phyloP scores from a whole-genome alignment of 768 basidiomycete genomes.

The Lactarius evosmus region DNA sequence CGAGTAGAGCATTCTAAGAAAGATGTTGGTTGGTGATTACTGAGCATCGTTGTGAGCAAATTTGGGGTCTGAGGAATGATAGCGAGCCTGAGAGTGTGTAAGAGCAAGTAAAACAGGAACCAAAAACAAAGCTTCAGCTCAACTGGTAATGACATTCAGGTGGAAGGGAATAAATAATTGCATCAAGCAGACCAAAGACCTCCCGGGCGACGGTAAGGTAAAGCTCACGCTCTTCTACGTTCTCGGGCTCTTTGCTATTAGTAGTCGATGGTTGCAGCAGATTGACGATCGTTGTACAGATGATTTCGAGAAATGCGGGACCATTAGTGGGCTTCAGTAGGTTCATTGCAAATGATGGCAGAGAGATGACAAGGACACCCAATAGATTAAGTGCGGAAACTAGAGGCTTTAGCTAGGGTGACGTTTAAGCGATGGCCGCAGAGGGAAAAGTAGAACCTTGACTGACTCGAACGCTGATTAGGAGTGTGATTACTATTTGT shows the following conservation, averaged over 20 bases:
- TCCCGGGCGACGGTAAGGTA: conserved; percentile 17
- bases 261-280: conserved; percentile 17
- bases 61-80: conserved; percentile 40
- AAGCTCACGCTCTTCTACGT: background rate
- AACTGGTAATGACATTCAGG: conserved; percentile 18
- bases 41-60: conserved; percentile 48
- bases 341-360: conserved; percentile 19
- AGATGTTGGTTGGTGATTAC: conserved; percentile 49
- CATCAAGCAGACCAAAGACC: conserved; percentile 20
- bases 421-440: background rate
- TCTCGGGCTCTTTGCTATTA: conserved; percentile 2
- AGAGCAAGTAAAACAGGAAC: background rate
- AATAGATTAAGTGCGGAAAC: conserved; percentile 22
- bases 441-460: too few species aligned
- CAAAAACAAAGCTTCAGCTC: background rate
- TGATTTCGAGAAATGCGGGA: conserved; percentile 16
- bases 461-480: conserved; percentile 22
- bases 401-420: conserved; percentile 19
- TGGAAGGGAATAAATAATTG: conserved; percentile 21
- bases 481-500: conserved; percentile 20
- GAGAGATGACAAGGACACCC: conserved; percentile 20
- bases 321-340: conserved; percentile 14
- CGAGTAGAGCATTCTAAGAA: conserved; percentile 41
- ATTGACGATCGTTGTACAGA: conserved; percentile 20
- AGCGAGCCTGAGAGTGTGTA: conserved; percentile 36